Evolutionary conservation across 2,329 filamentous ascomycete species (phyloP), one percentile per base, ranked within the genome.

Genomic region (Cadophora malorum): DNA sequence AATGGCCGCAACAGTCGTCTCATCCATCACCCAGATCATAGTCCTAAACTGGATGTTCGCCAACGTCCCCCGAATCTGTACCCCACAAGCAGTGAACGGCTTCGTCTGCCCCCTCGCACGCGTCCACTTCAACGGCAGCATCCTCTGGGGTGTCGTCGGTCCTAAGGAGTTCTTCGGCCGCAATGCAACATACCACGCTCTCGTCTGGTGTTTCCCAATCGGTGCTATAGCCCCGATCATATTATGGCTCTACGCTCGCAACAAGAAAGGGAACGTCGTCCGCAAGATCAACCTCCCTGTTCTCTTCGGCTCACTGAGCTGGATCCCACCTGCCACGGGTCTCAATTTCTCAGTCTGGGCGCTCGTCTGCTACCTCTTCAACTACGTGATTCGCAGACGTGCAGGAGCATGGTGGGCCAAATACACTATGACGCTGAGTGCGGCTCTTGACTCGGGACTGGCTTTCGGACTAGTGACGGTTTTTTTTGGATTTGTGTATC

Each of bases 21-120:
- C 91, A 0, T 93, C 90, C 12, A 75, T 96, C 49, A 94, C 92
- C 0, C 93, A 96, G 78, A 94, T 96, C 70, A 86, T 86, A 47
- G 91, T 96, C 0, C 85, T 97, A 45, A 96, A 96, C 80, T 97
- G 93, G 93, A 96, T 96, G 90, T 93, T 96, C 73, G 81, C 80
- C 70, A 89, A 93, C 76, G 90, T 97, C 52, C 87, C 87, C 0
- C 88, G 88, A 1, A 88, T 96, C 63, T 97, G 93, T 80, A 95
- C 92, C 0, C 82, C 91, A 0, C 80, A 90, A 59, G 93, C 93
- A n/a, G 86, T 94, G 77, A 94, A 94, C 74, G 92, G 92, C 12
- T 96, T 96, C 80, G 94, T 91, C 19, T 97, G 93, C 73, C 93
- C 93, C 19, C 91, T 96, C 66, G 93, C 93, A 0, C 87, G 92